Evolutionary conservation across 2,329 filamentous ascomycete species (phyloP).

Genomic region (Metarhizium brunneum): DNA sequence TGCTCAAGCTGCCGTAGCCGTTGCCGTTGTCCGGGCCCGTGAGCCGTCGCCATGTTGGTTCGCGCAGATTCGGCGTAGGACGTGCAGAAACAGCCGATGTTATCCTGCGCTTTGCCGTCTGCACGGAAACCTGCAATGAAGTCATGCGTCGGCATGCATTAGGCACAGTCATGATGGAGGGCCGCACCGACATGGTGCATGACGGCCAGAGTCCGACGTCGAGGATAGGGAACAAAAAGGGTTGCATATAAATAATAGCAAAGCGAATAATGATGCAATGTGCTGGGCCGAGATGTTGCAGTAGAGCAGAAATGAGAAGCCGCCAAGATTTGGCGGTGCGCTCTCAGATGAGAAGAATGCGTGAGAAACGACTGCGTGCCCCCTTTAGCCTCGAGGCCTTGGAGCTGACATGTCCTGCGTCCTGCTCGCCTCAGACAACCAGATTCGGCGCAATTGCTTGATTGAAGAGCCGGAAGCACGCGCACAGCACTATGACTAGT

Average conservation of each 20-base stretch:
- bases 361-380: too few species aligned
- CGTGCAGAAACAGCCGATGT: neutral
- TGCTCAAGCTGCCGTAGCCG: neutral
- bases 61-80: neutral
- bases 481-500: neutral
- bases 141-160: neutral
- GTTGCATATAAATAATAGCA: too few species aligned
- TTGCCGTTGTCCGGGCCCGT: neutral
- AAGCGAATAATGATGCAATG: too few species aligned
- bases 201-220: neutral
- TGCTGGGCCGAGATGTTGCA: too few species aligned
- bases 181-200: neutral
- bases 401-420: too few species aligned
- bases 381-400: too few species aligned
- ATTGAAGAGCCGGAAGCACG: too few species aligned
- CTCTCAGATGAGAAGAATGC: too few species aligned
- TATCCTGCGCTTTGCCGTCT: neutral
- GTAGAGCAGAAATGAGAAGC: too few species aligned
- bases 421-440: neutral
- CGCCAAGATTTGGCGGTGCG: too few species aligned
- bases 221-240: neutral
- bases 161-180: neutral
- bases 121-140: neutral
- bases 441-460: neutral
- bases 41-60: neutral